Evolutionary conservation across 2,329 filamentous ascomycete species (phyloP).

Genomic region (Exophiala viscosa): DNA sequence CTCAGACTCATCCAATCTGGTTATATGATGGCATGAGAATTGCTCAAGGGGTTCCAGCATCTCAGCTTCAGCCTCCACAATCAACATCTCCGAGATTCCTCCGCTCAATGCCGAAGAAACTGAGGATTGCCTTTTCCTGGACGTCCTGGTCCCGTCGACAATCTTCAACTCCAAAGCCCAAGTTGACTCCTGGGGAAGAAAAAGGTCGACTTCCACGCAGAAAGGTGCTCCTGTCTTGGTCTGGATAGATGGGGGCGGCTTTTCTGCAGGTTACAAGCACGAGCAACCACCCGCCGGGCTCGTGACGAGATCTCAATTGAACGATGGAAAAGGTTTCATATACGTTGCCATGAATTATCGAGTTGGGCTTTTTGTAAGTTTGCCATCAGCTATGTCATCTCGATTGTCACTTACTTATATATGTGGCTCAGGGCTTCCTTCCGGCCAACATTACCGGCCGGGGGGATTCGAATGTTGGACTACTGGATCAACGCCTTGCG

Average conservation of each 20-base stretch:
- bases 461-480: slow-evolving; percentile 44
- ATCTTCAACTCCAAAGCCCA: slow-evolving; percentile 27
- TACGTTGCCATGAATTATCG: slow-evolving; percentile 37
- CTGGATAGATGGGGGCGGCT: slow-evolving; percentile 42
- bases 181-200: slow-evolving; percentile 12
- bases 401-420: slow-evolving; percentile 6
- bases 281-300: slow-evolving; percentile 37
- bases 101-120: slow-evolving; percentile 32
- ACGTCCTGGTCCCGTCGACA: slow-evolving; percentile 34
- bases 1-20: slow-evolving; percentile 48
- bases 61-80: slow-evolving; percentile 23
- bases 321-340: slow-evolving; percentile 35
- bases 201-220: slow-evolving; percentile 34
- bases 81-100: slow-evolving; percentile 21
- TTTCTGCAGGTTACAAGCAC: slow-evolving; percentile 33
- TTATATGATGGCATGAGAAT: slow-evolving; percentile 27
- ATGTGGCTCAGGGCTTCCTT: slow-evolving; percentile 3
- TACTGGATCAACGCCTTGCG: slow-evolving; percentile 40
- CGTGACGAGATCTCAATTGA: slow-evolving; percentile 40
- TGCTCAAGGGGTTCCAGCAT: slow-evolving; percentile 29
- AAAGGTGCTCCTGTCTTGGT: slow-evolving; percentile 36
- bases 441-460: slow-evolving; percentile 21
- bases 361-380: slow-evolving; percentile 49
- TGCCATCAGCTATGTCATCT: slow-evolving; percentile 35
- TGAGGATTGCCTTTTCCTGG: slow-evolving; percentile 38